Conservation (phyloP, 1,139 yeast species). For the Meyerozyma guilliermondii region DNA sequence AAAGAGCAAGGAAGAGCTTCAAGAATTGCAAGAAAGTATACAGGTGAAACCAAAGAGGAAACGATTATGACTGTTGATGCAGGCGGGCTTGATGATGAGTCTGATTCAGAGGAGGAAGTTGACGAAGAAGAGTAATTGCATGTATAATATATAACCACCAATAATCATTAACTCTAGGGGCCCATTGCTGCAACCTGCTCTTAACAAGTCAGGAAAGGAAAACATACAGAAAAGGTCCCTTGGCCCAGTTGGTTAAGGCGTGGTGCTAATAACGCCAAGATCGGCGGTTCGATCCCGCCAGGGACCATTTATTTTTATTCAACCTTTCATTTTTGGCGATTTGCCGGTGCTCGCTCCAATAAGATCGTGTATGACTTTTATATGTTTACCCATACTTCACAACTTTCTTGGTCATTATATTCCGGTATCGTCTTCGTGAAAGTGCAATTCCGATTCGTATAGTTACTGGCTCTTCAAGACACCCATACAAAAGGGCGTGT, state of each 20-base stretch:
- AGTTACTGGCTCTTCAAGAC: too few relatives aligned
- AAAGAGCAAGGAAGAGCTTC: slow-evolving; percentile 52
- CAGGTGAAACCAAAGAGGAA: slow-evolving; percentile 43
- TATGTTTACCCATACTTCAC: neutral
- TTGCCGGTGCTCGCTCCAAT: too few relatives aligned
- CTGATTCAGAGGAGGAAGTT: slow-evolving; percentile 45
- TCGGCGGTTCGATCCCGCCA: slow-evolving; percentile 86
- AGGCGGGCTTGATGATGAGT: slow-evolving; percentile 53
- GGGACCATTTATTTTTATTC: slow-evolving; percentile 56
- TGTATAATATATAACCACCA: neutral
- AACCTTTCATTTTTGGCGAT: too few relatives aligned
- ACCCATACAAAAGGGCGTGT: slow-evolving; percentile 3
- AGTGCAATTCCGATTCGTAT: too few relatives aligned
- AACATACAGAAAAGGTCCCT: slow-evolving; percentile 47
- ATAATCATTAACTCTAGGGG: too few relatives aligned
- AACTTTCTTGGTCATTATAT: too few relatives aligned
- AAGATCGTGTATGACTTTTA: slow-evolving; percentile 3
- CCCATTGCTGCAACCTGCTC: neutral
- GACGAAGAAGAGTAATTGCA: slow-evolving; percentile 13
- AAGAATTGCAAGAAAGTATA: slow-evolving; percentile 69
- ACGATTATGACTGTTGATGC: slow-evolving; percentile 57
- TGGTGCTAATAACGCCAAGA: slow-evolving; percentile 84
- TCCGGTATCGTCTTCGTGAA: too few relatives aligned
- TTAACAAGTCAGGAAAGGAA: neutral
- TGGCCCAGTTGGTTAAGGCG: slow-evolving; percentile 92